Base-by-base conservation (phyloP, 2,329 filamentous ascomycete species). In the Hypoxylon sp. region DNA sequence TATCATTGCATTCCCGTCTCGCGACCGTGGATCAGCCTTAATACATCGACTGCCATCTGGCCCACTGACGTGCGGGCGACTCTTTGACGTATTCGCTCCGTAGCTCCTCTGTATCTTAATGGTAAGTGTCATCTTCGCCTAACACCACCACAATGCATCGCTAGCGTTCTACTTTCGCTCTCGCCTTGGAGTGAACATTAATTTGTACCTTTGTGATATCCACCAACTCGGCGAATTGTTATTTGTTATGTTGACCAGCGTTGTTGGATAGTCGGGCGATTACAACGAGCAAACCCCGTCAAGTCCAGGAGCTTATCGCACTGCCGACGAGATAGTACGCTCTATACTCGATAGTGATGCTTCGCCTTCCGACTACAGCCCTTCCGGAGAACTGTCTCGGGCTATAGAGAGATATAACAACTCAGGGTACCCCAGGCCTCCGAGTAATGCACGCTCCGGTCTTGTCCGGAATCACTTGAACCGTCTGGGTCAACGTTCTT, bases 361-460 rank as follows among this genome's bases (percentile, higher is more conserved):
- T 57, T 64, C 75, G 15, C 70, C 75, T 64, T 69, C 74, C 57
- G 71, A 79, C 43, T 76, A 80, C 46, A 80, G 77, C 51, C 77
- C 78, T 19, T 81, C 79, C 24, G 78, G 79, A 67, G 79, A 82
- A 72, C 69, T 82, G 50, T 79, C 76, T 64, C 73, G 78, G 68
- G 76, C 77, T 52, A 77, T 82, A 77, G 79, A 79, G 65, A 75
- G 78, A 61, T 79, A 75, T 56, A 75, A n/a, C n/a, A n/a, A n/a
- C 79, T 68, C 70, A 75, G 56, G 4, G 11, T 28, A 68, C 59
- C 69, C 68, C 52, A 61, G 68, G 49, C 55, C 73, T 55, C 41
- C 66, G 34, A 68, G 62, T 61, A 67, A 62, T 55, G 50, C 52
- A 54, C 60, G 64, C 55, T 57, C 71, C 51, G 65, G 71, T 39